phyloP scores from a whole-genome alignment of 2,329 filamentous ascomycete genomes.

The Neocucurbitaria cava region DNA sequence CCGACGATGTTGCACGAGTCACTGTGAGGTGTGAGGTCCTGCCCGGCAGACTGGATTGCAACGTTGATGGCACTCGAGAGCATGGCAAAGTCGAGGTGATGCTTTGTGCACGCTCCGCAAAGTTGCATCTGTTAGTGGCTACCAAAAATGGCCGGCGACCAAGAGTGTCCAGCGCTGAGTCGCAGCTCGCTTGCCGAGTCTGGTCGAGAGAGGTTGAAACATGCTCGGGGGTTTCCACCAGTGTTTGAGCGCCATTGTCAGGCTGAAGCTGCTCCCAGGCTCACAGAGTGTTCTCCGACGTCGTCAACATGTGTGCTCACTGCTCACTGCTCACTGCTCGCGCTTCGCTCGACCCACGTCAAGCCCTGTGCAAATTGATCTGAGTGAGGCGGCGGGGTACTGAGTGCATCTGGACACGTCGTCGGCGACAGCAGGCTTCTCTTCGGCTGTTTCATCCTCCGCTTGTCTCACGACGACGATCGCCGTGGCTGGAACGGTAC shows the following conservation, averaged over 20 bases:
- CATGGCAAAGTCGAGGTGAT: slow-evolving; percentile 10
- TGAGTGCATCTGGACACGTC: slow-evolving; percentile 13
- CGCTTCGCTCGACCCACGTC: slow-evolving; percentile 13
- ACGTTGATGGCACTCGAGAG: slow-evolving; percentile 12
- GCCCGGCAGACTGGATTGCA: slow-evolving; percentile 14
- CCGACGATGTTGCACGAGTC: slow-evolving; percentile 4
- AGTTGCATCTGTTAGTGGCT: slow-evolving; percentile 5
- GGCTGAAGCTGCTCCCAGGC: not conserved
- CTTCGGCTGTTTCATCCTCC: slow-evolving; percentile 37
- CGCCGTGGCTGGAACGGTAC: slow-evolving; percentile 28
- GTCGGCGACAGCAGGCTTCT: slow-evolving; percentile 22
- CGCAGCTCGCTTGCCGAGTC: slow-evolving; percentile 3
- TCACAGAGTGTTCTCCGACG: slow-evolving; percentile 5
- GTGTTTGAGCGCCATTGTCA: slow-evolving; percentile 16
- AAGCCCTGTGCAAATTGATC: slow-evolving; percentile 18
- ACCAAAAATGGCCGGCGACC: slow-evolving; percentile 17
- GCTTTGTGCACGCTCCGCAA: slow-evolving; percentile 5
- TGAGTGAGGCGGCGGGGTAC: slow-evolving; percentile 29
- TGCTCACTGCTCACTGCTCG: no score
- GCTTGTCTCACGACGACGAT: slow-evolving; percentile 28
- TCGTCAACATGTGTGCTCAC: slow-evolving; percentile 21
- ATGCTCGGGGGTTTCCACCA: slow-evolving; percentile 13
- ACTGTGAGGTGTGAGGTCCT: no score
- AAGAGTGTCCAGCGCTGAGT: no score
- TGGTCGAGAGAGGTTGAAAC: slow-evolving; percentile 13